These are phyloP conservation scores for Lipomyces kockii DNA, from an alignment of 805 yeast species.

Conservation along the genomic window DNA sequence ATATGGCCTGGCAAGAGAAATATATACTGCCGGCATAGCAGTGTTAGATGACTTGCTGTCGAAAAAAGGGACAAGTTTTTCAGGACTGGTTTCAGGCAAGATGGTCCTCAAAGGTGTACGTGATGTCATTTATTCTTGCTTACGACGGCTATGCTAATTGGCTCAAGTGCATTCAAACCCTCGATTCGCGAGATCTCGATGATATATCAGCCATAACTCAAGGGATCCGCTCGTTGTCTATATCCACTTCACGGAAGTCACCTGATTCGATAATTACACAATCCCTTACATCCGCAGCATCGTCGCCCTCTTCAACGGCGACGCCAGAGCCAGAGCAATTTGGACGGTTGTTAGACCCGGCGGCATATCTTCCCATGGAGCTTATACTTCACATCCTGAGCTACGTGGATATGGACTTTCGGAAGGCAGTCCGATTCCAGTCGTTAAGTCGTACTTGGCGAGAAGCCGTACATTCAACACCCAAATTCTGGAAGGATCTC, in stretches of 20 bases:
- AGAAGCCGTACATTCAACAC: slow-evolving; percentile 13
- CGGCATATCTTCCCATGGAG: slow-evolving; percentile 21
- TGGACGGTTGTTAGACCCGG: slow-evolving; percentile 12
- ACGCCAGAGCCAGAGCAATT: not conserved
- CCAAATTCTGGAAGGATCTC: slow-evolving; percentile 12
- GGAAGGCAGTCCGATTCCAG: slow-evolving; percentile 17
- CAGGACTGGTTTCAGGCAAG: slow-evolving; percentile 21
- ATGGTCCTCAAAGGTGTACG: slow-evolving; percentile 15
- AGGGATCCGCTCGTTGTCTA: slow-evolving; percentile 6
- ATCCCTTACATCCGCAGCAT: not conserved
- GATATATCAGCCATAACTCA: slow-evolving; percentile 2
- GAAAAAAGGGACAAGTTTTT: slow-evolving; percentile 6
- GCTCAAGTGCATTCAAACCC: not conserved
- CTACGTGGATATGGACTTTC: slow-evolving; percentile 17
- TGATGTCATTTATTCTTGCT: slow-evolving; percentile 1
- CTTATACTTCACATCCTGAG: slow-evolving; percentile 14
- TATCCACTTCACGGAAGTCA: not conserved
- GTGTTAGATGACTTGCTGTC: slow-evolving; percentile 17
- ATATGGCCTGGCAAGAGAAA: slow-evolving; percentile 10
- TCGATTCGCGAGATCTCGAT: not conserved
- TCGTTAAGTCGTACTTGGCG: slow-evolving; percentile 16
- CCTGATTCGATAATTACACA: not conserved
- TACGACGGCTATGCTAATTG: not conserved
- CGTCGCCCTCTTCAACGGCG: not conserved
- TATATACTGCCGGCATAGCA: slow-evolving; percentile 15